Base-by-base conservation (phyloP, 805 yeast genomes). In the Cyberlindnera sargentensis region DNA sequence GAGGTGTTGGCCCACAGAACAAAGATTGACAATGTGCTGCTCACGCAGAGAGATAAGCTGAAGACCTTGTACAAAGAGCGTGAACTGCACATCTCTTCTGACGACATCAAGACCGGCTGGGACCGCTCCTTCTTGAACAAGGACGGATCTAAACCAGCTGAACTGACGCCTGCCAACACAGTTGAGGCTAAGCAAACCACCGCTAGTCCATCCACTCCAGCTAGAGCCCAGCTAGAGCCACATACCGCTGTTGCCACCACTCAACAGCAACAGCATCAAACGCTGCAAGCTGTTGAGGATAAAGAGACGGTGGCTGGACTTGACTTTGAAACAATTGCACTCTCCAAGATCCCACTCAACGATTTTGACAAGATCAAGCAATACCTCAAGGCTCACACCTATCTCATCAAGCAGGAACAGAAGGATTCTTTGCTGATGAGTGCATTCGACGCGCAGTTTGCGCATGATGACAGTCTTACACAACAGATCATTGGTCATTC, bases 341-440 rank as follows among this genome's bases (percentile, higher is more conserved):
- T 85, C 60, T 78, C 90, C 9, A 62, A 73, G 37, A 72, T 90
- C 26, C 65, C 78, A 1, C 50, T 62, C 3, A 65, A 67, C 20
- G 71, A 82, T 38, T 68, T 77, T 36, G 56, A 64, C n/a, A 61
- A 65, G 42, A 70, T 82, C 52, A 73, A 79, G 49, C 66, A 64
- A 40, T 80, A 68, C 62, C 66, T 84, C 51, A 50, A 66, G 71
- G 37, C 60, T 58, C 60, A 86, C 62, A 77, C 85, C 34, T 70
- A 74, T 45, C 85, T 93, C 45, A 78, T 90, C 40, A 78, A 78
- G 4, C 88, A 83, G 50, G 80, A 81, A 48, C 97, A 93, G 60
- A 88, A 90, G 58, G 98, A 93, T 62, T 87, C 95, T 0, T 75
- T 93, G 46, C 71, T 90, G 60, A 90, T 91, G 96, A 82, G 82